phyloP scores from a whole-genome alignment of 441 rosid species.

The Euphorbia schlechtendalii region DNA sequence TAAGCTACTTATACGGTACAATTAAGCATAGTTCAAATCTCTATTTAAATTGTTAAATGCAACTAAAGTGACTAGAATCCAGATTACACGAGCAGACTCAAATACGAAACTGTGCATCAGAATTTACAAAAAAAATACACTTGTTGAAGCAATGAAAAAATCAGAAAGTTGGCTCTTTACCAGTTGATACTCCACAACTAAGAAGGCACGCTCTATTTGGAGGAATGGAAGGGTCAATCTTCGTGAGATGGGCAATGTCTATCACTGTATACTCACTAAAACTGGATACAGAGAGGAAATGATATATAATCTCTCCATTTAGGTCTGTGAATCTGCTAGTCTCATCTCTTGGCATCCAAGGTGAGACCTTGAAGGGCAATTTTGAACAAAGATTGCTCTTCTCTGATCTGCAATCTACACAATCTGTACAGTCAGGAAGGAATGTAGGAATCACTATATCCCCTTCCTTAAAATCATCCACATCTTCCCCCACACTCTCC shows the following conservation, averaged over 20 bases:
- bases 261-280: conserved; percentile 73
- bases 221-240: conserved; percentile 55
- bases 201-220: conserved; percentile 76
- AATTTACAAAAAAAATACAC: not conserved
- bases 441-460: conserved; percentile 66
- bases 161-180: conserved; percentile 24
- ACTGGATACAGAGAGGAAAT: conserved; percentile 68
- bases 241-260: conserved; percentile 53
- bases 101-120: not conserved
- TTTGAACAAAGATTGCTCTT: conserved; percentile 73
- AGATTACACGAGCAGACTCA: not conserved
- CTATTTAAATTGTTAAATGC: not conserved
- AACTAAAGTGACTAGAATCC: not conserved
- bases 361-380: conserved; percentile 54
- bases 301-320: conserved; percentile 55
- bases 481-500: conserved; percentile 79
- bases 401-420: conserved; percentile 55
- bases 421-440: conserved; percentile 68
- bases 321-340: conserved; percentile 69
- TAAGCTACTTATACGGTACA: not conserved
- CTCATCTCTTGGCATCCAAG: conserved; percentile 77
- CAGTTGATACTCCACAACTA: conserved; percentile 82
- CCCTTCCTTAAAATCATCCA: conserved; percentile 48
- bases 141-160: not conserved
- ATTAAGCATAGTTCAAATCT: not conserved